Conservation (phyloP, 2,329 filamentous ascomycete species). For the Fonsecaea multimorphosa region DNA sequence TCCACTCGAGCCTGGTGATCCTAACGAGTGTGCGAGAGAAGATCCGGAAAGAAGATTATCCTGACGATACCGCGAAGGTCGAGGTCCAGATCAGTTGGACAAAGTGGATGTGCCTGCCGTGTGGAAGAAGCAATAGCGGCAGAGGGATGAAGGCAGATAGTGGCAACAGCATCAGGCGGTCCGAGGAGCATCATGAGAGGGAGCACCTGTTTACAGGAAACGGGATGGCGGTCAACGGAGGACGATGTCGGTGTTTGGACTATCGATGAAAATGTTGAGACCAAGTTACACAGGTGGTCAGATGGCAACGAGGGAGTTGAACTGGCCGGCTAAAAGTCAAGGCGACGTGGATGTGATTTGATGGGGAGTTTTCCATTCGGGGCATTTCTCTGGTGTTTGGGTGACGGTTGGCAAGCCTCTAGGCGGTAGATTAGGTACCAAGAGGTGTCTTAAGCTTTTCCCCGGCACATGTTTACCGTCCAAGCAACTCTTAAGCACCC, state of each 20-base stretch:
- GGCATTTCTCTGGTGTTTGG: not conserved
- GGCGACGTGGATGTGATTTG: not conserved
- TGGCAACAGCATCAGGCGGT: not conserved
- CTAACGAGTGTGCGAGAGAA: not conserved
- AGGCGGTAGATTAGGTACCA: not conserved
- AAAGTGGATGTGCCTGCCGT: not conserved
- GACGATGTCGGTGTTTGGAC: conserved; percentile 16
- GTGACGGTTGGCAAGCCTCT: not conserved
- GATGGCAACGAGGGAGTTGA: too few relatives aligned
- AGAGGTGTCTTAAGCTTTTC: not conserved
- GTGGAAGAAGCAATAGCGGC: not conserved
- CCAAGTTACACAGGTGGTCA: not conserved
- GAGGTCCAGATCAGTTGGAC: conserved; percentile 1
- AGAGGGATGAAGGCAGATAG: not conserved
- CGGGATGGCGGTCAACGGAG: conserved; percentile 1
- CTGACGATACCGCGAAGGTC: not conserved
- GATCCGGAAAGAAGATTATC: conserved; percentile 1
- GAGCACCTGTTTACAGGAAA: conserved; percentile 22
- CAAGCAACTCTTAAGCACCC: conserved; percentile 2
- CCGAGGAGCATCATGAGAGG: conserved; percentile 21
- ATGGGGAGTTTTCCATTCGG: not conserved
- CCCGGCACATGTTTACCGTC: not conserved
- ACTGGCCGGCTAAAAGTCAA: not conserved
- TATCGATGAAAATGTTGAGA: conserved; percentile 17
- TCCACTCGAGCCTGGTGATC: not conserved